A percentile compares a stretch with the other conserved stretches of the same genome.
These are phyloP conservation scores for Aureoboletus auriporus DNA, from an alignment of 768 basidiomycete species.

Conservation along the genomic window DNA sequence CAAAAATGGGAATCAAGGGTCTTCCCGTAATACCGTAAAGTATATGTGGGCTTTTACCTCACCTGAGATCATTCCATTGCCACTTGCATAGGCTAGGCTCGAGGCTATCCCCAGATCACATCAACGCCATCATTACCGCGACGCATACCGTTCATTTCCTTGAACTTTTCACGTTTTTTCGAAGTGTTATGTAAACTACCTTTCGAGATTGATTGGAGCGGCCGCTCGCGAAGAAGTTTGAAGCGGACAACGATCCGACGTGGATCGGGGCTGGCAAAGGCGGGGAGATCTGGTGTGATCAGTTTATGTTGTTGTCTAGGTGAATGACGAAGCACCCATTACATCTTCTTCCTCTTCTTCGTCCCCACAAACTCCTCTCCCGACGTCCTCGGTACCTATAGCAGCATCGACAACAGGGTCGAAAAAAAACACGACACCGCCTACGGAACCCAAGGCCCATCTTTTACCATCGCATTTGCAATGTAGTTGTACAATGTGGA, in stretches of 20 bases:
- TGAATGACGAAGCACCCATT: constrained; percentile 68
- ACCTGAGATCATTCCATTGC: too few relatives aligned
- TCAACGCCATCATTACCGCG: constrained; percentile 86
- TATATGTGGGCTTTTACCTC: too few relatives aligned
- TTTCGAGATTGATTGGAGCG: constrained; percentile 72
- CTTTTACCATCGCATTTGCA: constrained; percentile 78
- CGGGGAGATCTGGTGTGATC: constrained; percentile 45
- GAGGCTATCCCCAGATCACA: constrained; percentile 83
- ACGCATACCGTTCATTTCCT: constrained; percentile 80
- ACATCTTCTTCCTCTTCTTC: constrained; percentile 47
- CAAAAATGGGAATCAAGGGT: too few relatives aligned
- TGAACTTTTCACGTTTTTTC: constrained; percentile 72
- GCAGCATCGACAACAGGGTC: constrained; percentile 17
- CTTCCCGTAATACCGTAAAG: too few relatives aligned
- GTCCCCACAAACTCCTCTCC: constrained; percentile 24
- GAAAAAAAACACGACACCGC: constrained; percentile 23
- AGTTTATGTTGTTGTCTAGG: constrained; percentile 33
- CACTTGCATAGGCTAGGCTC: too few relatives aligned
- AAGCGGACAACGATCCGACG: constrained; percentile 69
- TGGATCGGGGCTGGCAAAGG: constrained; percentile 73
- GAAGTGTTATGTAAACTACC: constrained; percentile 82
- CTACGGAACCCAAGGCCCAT: constrained; percentile 35
- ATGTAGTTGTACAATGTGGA: constrained; percentile 80
- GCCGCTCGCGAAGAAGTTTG: constrained; percentile 61
- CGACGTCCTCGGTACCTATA: constrained; percentile 5